Conservation (phyloP, 2,329 filamentous ascomycete genomes). For the Arachnomyces sp. region DNA sequence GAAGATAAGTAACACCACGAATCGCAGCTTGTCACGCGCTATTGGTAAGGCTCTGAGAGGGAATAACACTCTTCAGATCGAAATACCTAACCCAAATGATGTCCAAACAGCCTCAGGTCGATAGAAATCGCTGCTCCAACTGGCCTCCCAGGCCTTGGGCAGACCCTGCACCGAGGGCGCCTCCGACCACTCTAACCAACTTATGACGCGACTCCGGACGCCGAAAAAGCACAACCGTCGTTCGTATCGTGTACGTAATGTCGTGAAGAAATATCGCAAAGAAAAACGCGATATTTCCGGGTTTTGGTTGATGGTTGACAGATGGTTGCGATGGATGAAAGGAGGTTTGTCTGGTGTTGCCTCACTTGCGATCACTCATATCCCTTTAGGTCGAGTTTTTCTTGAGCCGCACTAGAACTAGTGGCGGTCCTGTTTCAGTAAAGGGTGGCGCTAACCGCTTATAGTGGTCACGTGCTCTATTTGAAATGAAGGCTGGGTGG, state of each 20-base stretch:
- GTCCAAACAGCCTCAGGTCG: slow-evolving; percentile 15
- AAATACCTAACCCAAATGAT: not conserved
- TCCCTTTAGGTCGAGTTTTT: slow-evolving; percentile 33
- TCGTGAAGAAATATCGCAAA: slow-evolving; percentile 34
- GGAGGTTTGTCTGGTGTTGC: slow-evolving; percentile 34
- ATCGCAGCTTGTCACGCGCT: not conserved
- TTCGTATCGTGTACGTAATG: slow-evolving; percentile 18
- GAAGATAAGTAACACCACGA: not conserved
- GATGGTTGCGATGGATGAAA: slow-evolving; percentile 32
- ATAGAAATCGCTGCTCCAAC: slow-evolving; percentile 27
- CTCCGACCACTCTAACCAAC: slow-evolving; percentile 32
- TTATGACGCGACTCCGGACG: slow-evolving; percentile 22
- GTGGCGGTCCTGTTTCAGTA: too few relatives aligned
- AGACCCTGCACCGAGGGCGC: slow-evolving; percentile 43
- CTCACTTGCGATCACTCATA: slow-evolving; percentile 32
- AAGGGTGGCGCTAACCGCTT: slow-evolving; percentile 2
- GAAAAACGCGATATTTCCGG: slow-evolving; percentile 33
- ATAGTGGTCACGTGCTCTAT: not conserved
- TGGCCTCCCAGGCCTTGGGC: slow-evolving; percentile 40
- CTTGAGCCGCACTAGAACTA: slow-evolving; percentile 10
- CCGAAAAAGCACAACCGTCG: slow-evolving; percentile 19
- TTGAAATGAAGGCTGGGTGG: not conserved
- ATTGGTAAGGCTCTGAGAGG: not conserved
- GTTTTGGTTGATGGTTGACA: slow-evolving; percentile 24
- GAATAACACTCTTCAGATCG: not conserved